phyloP scores from a whole-genome alignment of 192 early-diverging fungal species.

The Coemansia sp. region DNA sequence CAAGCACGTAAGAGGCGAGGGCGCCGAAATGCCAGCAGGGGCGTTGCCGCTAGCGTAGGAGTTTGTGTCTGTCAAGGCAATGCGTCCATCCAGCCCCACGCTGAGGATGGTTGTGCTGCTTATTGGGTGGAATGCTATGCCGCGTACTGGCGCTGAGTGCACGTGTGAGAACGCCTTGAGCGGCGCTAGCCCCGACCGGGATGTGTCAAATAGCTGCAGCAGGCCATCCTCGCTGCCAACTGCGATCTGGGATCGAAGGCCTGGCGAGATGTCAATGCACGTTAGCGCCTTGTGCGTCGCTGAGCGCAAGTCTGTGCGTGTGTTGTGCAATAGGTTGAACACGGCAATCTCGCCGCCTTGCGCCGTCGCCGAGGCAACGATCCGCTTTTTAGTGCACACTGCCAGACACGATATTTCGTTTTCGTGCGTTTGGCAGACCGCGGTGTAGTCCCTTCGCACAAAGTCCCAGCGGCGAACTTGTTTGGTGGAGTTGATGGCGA shows the following conservation, averaged over 20 bases:
- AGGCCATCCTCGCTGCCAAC: conserved; percentile 53
- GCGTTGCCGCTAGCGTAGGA: conserved; percentile 16
- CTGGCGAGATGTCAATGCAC: conserved; percentile 34
- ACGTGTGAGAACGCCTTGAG: conserved; percentile 27
- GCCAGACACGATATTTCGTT: conserved; percentile 49
- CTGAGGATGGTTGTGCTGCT: conserved; percentile 15
- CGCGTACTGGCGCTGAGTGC: conserved; percentile 41
- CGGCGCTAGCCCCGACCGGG: conserved; percentile 25
- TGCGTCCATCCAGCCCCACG: conserved; percentile 32
- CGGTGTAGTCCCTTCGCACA: conserved; percentile 24
- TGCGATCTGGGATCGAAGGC: conserved; percentile 23
- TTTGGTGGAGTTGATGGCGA: conserved; percentile 36
- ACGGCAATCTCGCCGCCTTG: conserved; percentile 47
- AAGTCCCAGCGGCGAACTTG: conserved; percentile 53
- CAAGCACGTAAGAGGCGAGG: conserved; percentile 35
- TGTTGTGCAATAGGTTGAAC: conserved; percentile 47
- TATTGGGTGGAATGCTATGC: conserved; percentile 26
- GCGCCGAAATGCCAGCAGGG: background rate
- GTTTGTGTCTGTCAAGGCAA: conserved; percentile 29
- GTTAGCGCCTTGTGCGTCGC: conserved; percentile 41
- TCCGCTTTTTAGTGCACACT: conserved; percentile 30
- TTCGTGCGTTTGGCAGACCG: conserved; percentile 45
- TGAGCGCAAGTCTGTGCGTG: conserved; percentile 38
- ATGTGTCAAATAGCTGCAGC: conserved; percentile 49
- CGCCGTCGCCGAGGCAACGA: conserved; percentile 40